Evolutionary conservation across 1,284 basidiomycete species (phyloP).

Genomic region (Ceratobasidium sp.): DNA sequence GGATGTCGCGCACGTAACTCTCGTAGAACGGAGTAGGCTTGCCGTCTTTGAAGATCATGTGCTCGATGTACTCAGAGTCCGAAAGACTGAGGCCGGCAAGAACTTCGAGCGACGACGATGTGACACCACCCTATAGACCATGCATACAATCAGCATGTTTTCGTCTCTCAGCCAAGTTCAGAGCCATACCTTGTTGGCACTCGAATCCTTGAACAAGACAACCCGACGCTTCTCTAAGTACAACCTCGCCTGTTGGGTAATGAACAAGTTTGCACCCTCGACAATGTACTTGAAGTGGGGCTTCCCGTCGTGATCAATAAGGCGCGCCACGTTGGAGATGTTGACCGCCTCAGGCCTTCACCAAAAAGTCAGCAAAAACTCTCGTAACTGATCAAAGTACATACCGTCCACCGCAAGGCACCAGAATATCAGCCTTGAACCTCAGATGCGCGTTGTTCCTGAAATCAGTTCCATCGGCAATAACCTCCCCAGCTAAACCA

Average conservation of each 20-base stretch:
- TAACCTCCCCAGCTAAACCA: conserved; percentile 82
- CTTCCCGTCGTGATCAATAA: conserved; percentile 94
- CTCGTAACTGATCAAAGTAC: conserved; percentile 47
- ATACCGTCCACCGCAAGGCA: conserved; percentile 93
- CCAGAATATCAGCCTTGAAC: conserved; percentile 97
- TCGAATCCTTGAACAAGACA: conserved; percentile 95
- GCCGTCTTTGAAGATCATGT: conserved; percentile 95
- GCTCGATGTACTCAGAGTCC: conserved; percentile 83
- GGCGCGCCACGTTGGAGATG: conserved; percentile 91
- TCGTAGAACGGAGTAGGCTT: conserved; percentile 88
- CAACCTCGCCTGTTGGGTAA: conserved; percentile 95
- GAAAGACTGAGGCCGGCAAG: conserved; percentile 90
- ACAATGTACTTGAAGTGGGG: conserved; percentile 97
- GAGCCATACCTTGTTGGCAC: conserved; percentile 85
- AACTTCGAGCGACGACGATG: conserved; percentile 95
- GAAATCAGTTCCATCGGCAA: conserved; percentile 95
- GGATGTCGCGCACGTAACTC: conserved; percentile 92
- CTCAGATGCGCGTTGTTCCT: conserved; percentile 94
- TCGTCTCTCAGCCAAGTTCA: not conserved
- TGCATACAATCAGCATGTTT: too few species aligned
- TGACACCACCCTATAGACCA: conserved; percentile 84
- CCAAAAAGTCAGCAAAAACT: conserved; percentile 12
- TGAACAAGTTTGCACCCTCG: conserved; percentile 97
- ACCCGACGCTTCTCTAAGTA: conserved; percentile 95
- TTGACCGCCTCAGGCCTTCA: conserved; percentile 91